Percentiles rank a stretch among this genome's conserved stretches.
Evolutionary conservation across 2,329 filamentous ascomycete genomes (phyloP).

Genomic region (Fusarium hainanense): DNA sequence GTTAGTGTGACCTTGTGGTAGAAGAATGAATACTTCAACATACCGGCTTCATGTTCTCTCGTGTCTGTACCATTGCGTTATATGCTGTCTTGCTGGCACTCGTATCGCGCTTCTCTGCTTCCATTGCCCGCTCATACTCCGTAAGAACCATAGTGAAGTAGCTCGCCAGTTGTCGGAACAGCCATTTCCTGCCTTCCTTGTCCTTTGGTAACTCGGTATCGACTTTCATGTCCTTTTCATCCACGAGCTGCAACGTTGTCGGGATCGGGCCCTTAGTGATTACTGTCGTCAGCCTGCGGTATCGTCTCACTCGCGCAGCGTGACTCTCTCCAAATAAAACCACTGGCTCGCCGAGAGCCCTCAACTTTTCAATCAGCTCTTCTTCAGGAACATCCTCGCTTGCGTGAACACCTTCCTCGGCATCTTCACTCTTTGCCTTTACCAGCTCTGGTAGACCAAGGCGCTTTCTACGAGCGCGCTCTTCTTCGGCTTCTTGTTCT

Average conservation of each 20-base stretch:
- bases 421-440: slow-evolving; percentile 53
- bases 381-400: slow-evolving; percentile 76
- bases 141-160: slow-evolving; percentile 97
- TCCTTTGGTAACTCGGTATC: slow-evolving; percentile 71
- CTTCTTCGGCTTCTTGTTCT: slow-evolving; percentile 78
- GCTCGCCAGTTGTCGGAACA: slow-evolving; percentile 89
- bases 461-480: slow-evolving; percentile 76
- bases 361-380: slow-evolving; percentile 74
- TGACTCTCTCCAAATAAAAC: slow-evolving; percentile 86
- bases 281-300: slow-evolving; percentile 71
- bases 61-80: slow-evolving; percentile 86
- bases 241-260: slow-evolving; percentile 81
- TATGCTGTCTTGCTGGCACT: slow-evolving; percentile 84
- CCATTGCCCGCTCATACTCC: slow-evolving; percentile 86
- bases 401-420: slow-evolving; percentile 56
- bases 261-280: slow-evolving; percentile 84
- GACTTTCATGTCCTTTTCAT: slow-evolving; percentile 91
- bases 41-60: slow-evolving; percentile 85
- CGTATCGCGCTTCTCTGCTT: slow-evolving; percentile 71
- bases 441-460: slow-evolving; percentile 82
- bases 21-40: slow-evolving; percentile 35
- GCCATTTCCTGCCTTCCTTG: slow-evolving; percentile 71
- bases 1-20: background rate
- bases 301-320: slow-evolving; percentile 74
- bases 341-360: slow-evolving; percentile 77